phyloP scores from a whole-genome alignment of 768 basidiomycete species.

The Fomitopsis serialis region DNA sequence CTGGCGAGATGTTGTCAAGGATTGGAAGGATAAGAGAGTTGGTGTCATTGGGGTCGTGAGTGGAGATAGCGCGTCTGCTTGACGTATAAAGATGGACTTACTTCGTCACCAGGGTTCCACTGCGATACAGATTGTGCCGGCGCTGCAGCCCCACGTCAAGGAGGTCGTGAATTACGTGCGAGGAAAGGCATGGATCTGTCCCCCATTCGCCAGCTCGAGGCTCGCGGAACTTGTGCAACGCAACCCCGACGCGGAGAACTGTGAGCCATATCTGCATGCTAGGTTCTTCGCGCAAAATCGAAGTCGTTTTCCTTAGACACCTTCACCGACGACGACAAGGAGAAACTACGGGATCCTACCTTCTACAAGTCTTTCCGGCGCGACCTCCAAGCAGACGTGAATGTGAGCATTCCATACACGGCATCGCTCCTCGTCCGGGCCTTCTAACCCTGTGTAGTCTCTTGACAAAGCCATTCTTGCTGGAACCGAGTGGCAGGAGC shows the following conservation, averaged over 20 bases:
- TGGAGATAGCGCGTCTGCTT: constrained; percentile 5
- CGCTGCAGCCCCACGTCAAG: constrained; percentile 46
- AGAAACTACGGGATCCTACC: constrained; percentile 40
- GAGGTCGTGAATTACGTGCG: constrained; percentile 52
- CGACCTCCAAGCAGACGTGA: constrained; percentile 43
- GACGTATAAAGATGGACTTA: too few relatives aligned
- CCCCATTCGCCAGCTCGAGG: constrained; percentile 37
- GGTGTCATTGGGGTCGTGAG: constrained; percentile 56
- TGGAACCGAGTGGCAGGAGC: too few relatives aligned
- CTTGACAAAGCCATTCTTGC: too few relatives aligned
- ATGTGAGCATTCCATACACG: constrained; percentile 32
- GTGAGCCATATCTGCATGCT: constrained; percentile 22
- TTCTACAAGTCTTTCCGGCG: constrained; percentile 45
- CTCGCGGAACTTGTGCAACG: constrained; percentile 35
- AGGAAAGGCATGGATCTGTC: constrained; percentile 53
- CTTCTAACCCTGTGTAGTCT: background rate
- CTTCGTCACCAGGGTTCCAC: constrained; percentile 44
- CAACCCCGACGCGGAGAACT: constrained; percentile 33
- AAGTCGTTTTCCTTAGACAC: constrained; percentile 26
- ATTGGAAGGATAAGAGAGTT: constrained; percentile 48
- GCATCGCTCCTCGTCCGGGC: background rate
- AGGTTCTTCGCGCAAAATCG: background rate
- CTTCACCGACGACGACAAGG: constrained; percentile 50
- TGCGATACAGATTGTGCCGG: constrained; percentile 55
- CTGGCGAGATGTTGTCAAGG: constrained; percentile 40